Conservation (phyloP, 352 stramenopile species). For the Globisporangium spiculum region DNA sequence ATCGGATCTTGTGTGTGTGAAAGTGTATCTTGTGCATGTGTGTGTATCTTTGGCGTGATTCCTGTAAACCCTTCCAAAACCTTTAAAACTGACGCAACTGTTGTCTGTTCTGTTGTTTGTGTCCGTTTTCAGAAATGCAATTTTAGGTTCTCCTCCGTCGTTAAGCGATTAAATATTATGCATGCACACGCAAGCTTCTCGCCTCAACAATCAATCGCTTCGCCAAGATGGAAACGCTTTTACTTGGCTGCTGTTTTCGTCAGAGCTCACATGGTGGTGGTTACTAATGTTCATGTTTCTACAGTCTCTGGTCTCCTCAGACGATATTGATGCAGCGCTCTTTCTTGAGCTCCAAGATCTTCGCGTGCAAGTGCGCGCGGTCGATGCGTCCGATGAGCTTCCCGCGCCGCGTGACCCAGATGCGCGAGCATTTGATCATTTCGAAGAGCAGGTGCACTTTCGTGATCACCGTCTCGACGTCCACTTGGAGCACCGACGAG, state of each 20-base stretch:
- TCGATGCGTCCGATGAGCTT: conserved; percentile 51
- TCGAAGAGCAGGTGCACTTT: conserved; percentile 74
- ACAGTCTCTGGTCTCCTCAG: conserved; percentile 5
- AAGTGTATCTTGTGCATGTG: background rate
- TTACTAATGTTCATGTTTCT: conserved; percentile 1
- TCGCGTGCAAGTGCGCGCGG: conserved; percentile 39
- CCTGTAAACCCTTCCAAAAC: conserved; percentile 20
- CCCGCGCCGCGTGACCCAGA: conserved; percentile 57
- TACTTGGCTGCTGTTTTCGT: background rate
- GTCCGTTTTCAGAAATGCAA: conserved; percentile 32
- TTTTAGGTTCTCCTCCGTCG: conserved; percentile 27
- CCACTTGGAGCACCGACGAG: conserved; percentile 53
- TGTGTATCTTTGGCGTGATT: background rate
- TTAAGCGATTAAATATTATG: conserved; percentile 36
- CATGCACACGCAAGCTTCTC: conserved; percentile 4
- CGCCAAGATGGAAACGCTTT: conserved; percentile 2
- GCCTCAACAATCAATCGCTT: background rate
- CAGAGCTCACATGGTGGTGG: background rate
- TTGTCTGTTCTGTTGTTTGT: conserved; percentile 19
- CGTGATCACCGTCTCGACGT: conserved; percentile 49
- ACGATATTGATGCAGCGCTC: conserved; percentile 16
- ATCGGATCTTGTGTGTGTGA: background rate
- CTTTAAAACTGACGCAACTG: conserved; percentile 19
- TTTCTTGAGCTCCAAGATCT: conserved; percentile 31
- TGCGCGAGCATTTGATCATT: conserved; percentile 63